Evolutionary conservation across 768 basidiomycete species (phyloP).

Genomic region (Suillus occidentalis): DNA sequence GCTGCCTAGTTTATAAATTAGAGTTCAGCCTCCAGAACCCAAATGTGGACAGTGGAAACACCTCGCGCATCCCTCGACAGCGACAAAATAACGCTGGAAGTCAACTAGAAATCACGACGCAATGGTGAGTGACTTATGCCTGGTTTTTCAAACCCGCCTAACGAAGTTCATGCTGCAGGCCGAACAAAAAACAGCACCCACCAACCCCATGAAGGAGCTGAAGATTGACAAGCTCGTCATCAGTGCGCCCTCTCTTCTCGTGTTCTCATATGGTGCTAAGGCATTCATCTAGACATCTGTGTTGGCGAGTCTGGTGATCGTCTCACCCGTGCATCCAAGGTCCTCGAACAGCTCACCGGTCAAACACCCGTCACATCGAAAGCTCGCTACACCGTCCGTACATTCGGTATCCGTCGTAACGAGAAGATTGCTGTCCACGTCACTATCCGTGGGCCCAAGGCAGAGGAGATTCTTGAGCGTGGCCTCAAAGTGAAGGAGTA

Average conservation of each 20-base stretch:
- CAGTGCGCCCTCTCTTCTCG: slow-evolving; percentile 52
- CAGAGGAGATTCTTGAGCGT: slow-evolving; percentile 98
- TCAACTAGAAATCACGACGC: slow-evolving; percentile 8
- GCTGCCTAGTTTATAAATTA: slow-evolving; percentile 12
- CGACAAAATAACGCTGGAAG: slow-evolving; percentile 36
- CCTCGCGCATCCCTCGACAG: slow-evolving; percentile 12
- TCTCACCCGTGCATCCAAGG: slow-evolving; percentile 98
- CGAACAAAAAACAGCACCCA: slow-evolving; percentile 84
- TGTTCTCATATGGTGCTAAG: slow-evolving; percentile 12
- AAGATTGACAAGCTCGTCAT: slow-evolving; percentile 98
- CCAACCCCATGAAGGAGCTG: slow-evolving; percentile 95
- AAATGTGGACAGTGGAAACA: slow-evolving; percentile 3
- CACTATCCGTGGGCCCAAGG: slow-evolving; percentile 98
- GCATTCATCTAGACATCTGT: slow-evolving; percentile 78
- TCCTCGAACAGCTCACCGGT: slow-evolving; percentile 98
- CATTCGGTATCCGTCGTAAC: slow-evolving; percentile 99
- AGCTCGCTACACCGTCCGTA: slow-evolving; percentile 99
- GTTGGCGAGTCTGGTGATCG: slow-evolving; percentile 99
- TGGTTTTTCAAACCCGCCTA: not conserved
- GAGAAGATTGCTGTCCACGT: slow-evolving; percentile 99
- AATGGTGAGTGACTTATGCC: slow-evolving; percentile 25
- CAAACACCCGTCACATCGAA: slow-evolving; percentile 99
- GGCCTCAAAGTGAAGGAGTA: slow-evolving; percentile 99
- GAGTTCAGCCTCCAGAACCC: slow-evolving; percentile 31
- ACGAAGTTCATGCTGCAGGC: slow-evolving; percentile 46